Evolutionary conservation across 805 yeast species (phyloP), one percentile per base, ranked within the genome.

Genomic region (Metschnikowia peoriensis): DNA sequence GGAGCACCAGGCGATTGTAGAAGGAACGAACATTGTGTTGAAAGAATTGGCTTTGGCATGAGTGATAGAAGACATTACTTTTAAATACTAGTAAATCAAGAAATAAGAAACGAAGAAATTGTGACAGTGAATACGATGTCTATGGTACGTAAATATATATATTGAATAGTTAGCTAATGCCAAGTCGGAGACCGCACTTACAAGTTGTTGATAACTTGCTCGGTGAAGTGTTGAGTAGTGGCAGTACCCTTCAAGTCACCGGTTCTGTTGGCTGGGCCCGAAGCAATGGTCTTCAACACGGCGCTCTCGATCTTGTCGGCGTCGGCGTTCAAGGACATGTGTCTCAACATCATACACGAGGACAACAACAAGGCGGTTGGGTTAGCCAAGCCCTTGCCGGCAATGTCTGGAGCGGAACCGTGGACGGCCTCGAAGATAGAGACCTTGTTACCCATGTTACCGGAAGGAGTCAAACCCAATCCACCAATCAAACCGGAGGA

Each of bases 341-440:
- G 99, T 80, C 96, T 88, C 82, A 94, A 86, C 98, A 94, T 93
- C 97, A 94, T 94, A 70, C 92, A 90, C 44, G 98, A 93, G 47
- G 97, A 90, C 70, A 94, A 82, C 72, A 94, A 81, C 70, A 94
- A 77, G 52, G 99, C 99, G 56, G 99, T 94, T 78, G 99, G 99
- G 85, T 94, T 94, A 60, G 99, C 99, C 72, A 89, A 84, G 71
- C 96, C 96, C 82, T 94, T 90, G 70, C 99, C 99, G 58, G 98
- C 98, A 68, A 94, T 94, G 74, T 94, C 99, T 65, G 99, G 99
- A 59, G 99, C 99, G 53, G 98, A 92, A 73, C 99, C 99, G 75
- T 94, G 99, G 68, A 94, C 99, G 60, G 99, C 99, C 84, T 94
- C 99, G 73, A 94, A 94, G 71, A 94, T 93, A 52, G 97, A 90